These are phyloP conservation scores for Citrus mangshanensis DNA, from an alignment of 345 rosid species.

Conservation along the genomic window DNA sequence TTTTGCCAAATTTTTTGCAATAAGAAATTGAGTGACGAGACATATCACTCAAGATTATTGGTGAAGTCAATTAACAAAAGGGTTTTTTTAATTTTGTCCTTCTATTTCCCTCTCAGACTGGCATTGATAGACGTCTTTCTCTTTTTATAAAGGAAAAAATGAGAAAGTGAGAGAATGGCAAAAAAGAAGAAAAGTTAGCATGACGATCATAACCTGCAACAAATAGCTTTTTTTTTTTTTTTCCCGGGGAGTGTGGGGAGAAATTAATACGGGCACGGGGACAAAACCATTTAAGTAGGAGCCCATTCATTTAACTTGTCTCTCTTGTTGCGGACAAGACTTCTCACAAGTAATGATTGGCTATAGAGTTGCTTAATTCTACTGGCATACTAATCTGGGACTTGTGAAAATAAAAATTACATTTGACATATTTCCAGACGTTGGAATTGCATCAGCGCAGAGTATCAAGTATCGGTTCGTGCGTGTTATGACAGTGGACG, in stretches of 20 bases:
- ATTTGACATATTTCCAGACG: neutral
- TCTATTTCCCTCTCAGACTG: neutral
- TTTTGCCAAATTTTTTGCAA: neutral
- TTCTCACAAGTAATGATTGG: constrained; percentile 20
- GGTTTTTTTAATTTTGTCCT: neutral
- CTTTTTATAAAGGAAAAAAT: constrained; percentile 1
- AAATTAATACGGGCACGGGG: constrained; percentile 1
- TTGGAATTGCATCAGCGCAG: constrained; percentile 3
- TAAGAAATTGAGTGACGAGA: neutral
- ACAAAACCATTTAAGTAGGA: constrained; percentile 35
- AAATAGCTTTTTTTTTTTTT: neutral
- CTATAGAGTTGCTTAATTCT: neutral
- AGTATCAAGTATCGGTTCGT: neutral
- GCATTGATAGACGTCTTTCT: neutral
- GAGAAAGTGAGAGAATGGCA: constrained; percentile 8
- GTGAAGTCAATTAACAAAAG: constrained; percentile 8
- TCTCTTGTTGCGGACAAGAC: constrained; percentile 17
- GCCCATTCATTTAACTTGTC: constrained; percentile 24
- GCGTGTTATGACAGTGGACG: neutral
- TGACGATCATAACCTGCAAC: constrained; percentile 9
- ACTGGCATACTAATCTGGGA: neutral
- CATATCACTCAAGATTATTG: neutral
- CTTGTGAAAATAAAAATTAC: neutral
- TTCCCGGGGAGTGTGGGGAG: neutral
- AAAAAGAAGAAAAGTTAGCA: constrained; percentile 4